These are phyloP conservation scores for Alternaria sp. DNA, from an alignment of 2,329 filamentous ascomycete species.

Conservation along the genomic window DNA sequence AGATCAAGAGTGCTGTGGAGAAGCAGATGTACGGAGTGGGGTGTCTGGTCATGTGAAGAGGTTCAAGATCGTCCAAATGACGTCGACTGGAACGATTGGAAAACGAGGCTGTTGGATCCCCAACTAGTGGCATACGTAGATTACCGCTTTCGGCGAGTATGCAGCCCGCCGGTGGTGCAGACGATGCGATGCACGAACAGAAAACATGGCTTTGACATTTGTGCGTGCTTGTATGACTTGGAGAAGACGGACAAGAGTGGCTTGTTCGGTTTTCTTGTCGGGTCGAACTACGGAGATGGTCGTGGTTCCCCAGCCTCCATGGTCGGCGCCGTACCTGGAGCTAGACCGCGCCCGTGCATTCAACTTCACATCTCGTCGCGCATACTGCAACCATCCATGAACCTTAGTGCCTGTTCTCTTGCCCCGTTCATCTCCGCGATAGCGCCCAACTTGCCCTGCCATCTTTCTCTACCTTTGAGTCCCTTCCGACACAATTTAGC, in stretches of 20 bases:
- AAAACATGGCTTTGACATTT: slow-evolving; percentile 1
- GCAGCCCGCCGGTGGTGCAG: slow-evolving; percentile 22
- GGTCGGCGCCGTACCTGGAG: slow-evolving; percentile 29
- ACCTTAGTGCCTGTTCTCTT: slow-evolving; percentile 14
- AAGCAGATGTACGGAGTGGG: slow-evolving; percentile 97
- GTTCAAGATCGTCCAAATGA: slow-evolving; percentile 10
- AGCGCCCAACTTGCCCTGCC: slow-evolving; percentile 4
- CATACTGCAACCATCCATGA: slow-evolving; percentile 16
- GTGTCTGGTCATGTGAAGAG: slow-evolving; percentile 78
- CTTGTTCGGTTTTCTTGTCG: background rate
- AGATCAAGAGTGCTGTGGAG: slow-evolving; percentile 87
- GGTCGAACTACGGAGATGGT: background rate
- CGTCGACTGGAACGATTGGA: slow-evolving; percentile 3
- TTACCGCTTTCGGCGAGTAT: slow-evolving; percentile 25
- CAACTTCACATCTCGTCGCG: slow-evolving; percentile 26
- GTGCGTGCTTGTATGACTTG: background rate
- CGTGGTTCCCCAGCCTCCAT: slow-evolving; percentile 38
- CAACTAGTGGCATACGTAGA: slow-evolving; percentile 16
- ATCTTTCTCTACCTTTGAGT: background rate
- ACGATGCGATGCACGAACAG: slow-evolving; percentile 5
- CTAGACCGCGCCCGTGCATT: slow-evolving; percentile 24
- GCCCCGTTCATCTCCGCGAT: slow-evolving; percentile 13
- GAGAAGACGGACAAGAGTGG: background rate
- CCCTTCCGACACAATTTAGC: slow-evolving; percentile 4
- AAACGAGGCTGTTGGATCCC: slow-evolving; percentile 13